Conservation (phyloP, 106 monocot species). For the Vanilla planifolia region DNA sequence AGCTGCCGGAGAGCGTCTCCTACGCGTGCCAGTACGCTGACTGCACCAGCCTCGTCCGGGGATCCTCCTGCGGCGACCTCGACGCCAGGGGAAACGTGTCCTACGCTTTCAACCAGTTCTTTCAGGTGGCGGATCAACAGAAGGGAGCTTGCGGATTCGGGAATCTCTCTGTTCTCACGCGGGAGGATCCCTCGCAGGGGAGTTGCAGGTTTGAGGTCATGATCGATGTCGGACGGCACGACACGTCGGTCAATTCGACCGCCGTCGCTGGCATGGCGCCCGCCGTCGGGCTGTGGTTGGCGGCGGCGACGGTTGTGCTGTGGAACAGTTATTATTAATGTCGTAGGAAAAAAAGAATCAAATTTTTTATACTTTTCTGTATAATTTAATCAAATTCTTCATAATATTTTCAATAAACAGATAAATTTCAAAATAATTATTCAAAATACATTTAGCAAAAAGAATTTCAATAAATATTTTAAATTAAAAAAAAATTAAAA, state of each 20-base stretch:
- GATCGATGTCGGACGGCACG: conserved; percentile 58
- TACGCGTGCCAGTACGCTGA: conserved; percentile 73
- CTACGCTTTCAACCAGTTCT: conserved; percentile 81
- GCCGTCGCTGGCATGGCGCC: neutral
- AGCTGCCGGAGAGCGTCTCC: conserved; percentile 22
- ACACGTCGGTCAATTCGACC: conserved; percentile 6
- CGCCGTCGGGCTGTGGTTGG: neutral
- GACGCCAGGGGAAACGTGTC: conserved; percentile 57
- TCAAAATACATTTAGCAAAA: too few species aligned
- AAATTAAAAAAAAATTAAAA: too few species aligned
- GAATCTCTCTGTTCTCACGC: conserved; percentile 39
- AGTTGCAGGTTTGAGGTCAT: conserved; percentile 68
- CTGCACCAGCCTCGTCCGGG: conserved; percentile 67
- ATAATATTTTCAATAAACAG: too few species aligned
- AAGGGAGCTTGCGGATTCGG: conserved; percentile 56
- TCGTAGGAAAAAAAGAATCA: too few species aligned
- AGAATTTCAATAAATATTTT: too few species aligned
- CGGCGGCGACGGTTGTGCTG: neutral
- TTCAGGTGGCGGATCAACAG: conserved; percentile 58
- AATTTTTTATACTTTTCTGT: too few species aligned
- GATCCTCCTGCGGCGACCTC: conserved; percentile 59
- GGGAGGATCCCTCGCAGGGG: conserved; percentile 50
- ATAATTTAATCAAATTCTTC: too few species aligned
- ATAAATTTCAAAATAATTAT: too few species aligned
- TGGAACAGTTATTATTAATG: too few species aligned